Base-by-base conservation (phyloP, 2,329 filamentous ascomycete species). In the Cadophora gregata region DNA sequence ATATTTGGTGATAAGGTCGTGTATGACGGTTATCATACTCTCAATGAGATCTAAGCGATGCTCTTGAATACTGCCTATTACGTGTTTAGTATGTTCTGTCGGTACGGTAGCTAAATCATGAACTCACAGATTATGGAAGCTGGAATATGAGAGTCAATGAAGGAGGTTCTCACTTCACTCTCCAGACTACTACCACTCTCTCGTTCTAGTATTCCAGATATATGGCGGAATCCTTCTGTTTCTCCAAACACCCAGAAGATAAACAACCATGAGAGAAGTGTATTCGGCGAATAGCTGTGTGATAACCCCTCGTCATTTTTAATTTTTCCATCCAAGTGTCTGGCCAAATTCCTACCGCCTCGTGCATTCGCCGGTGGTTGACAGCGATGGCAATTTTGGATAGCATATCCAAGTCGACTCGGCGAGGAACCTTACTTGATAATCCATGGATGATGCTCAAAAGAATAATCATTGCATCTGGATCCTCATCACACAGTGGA, bases 361-460 rank as follows among this genome's bases (percentile, higher is more conserved):
- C 69, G 14, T 64, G 60, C 55, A 70, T 62, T 5, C 64, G 55
- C 24, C 45, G 58, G 31, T 70, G 25, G 51, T 70, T 63, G 42
- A 71, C 64, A 29, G 60, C n/a, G 33, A 53, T 24, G 14, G 68
- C 62, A 33, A 71, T n/a, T 51, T 64, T 65, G n/a, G 31, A 38
- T 31, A 71, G 45, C 9, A 59, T 64, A 33, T 64, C 21, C 24
- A 70, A 42, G 73, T 7, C 61, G 21, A 73, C 42, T 12, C 58
- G 21, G 25, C 70, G 70, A 25, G 70, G 70, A 27, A 71, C 67
- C 62, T 68, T 68, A 21, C 65, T 63, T 29, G 55, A 59, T 7
- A 55, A 31, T 21, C 67, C 67, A 66, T 73, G 69, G 33, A 72
- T 63, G 50, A 73, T 71, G 36, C 71, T 56, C 55, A 73, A 14